Percentiles rank a stretch among this genome's conserved stretches.
These are phyloP conservation scores for Orychophragmus violaceus DNA, from an alignment of 345 rosid genomes.

Conservation along the genomic window DNA sequence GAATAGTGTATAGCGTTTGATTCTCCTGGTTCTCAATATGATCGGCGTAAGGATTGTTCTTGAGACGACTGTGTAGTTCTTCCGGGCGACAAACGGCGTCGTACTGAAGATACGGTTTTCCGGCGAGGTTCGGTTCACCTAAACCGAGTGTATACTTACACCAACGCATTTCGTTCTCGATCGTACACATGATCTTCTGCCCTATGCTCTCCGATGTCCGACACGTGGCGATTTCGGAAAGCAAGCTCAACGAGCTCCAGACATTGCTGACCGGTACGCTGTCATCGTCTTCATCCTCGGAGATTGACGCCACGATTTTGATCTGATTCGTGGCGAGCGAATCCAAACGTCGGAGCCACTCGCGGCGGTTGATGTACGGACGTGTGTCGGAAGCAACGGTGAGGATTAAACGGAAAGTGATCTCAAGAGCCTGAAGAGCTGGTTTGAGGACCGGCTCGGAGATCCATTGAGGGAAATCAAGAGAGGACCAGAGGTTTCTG, in stretches of 20 bases:
- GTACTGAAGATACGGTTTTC: conserved; percentile 70
- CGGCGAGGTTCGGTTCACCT: conserved; percentile 74
- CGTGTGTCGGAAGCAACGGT: conserved; percentile 62
- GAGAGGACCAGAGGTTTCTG: conserved; percentile 39
- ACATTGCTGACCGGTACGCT: conserved; percentile 39
- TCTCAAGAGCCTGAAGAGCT: conserved; percentile 75
- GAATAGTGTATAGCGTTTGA: conserved; percentile 52
- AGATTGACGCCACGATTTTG: conserved; percentile 49
- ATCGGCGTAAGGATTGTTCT: conserved; percentile 46
- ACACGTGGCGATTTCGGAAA: conserved; percentile 68
- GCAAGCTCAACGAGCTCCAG: conserved; percentile 64
- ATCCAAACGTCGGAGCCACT: conserved; percentile 73
- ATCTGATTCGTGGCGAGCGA: conserved; percentile 62
- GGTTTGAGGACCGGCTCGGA: conserved; percentile 60
- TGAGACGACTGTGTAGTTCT: conserved; percentile 52
- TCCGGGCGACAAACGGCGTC: conserved; percentile 71
- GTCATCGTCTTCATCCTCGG: conserved; percentile 46
- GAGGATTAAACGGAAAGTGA: conserved; percentile 75
- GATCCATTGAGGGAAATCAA: conserved; percentile 55
- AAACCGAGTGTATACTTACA: conserved; percentile 76
- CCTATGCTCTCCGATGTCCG: conserved; percentile 60
- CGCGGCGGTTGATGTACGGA: conserved; percentile 61
- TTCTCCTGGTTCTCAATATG: conserved; percentile 65
- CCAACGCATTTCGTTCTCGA: conserved; percentile 79
- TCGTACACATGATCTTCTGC: conserved; percentile 47